Conservation (phyloP, 768 basidiomycete genomes). For the Lyophyllum decastes region DNA sequence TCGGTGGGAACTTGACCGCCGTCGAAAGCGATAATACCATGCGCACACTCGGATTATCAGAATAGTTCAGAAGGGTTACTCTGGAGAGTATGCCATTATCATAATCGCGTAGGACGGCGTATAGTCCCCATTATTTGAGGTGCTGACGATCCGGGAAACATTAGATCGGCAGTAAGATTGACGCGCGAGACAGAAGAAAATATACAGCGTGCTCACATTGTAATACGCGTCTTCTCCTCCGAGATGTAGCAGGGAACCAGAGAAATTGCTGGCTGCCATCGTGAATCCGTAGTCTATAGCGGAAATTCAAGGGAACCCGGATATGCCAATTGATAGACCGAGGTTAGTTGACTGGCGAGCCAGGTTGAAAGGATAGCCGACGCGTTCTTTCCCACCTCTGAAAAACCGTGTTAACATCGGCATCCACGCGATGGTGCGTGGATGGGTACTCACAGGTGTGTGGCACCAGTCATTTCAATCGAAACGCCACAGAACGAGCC, state of each 20-base stretch:
- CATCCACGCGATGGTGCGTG: neutral
- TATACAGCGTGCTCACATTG: constrained; percentile 57
- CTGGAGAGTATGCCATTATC: constrained; percentile 66
- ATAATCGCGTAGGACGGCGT: constrained; percentile 78
- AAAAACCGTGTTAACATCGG: neutral
- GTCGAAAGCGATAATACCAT: constrained; percentile 49
- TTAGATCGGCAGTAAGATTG: constrained; percentile 43
- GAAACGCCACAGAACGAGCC: constrained; percentile 75
- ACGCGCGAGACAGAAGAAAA: neutral
- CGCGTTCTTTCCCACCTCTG: constrained; percentile 56
- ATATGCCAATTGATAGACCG: too few relatives aligned
- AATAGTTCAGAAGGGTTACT: constrained; percentile 73
- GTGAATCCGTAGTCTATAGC: constrained; percentile 63
- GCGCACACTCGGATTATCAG: constrained; percentile 58
- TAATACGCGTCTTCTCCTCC: constrained; percentile 71
- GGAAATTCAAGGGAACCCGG: constrained; percentile 66
- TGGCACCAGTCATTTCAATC: constrained; percentile 72
- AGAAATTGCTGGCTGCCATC: constrained; percentile 61
- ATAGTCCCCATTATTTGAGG: constrained; percentile 49
- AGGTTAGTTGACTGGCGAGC: constrained; percentile 47
- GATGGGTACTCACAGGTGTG: constrained; percentile 64
- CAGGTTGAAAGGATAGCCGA: constrained; percentile 43
- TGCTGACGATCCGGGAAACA: constrained; percentile 66
- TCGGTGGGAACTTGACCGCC: constrained; percentile 46
- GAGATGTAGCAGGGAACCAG: constrained; percentile 54